A percentile compares a stretch with the other conserved stretches of the same genome.
Conservation (phyloP, 1,139 yeast genomes). For the Yamadazyma sp. region DNA sequence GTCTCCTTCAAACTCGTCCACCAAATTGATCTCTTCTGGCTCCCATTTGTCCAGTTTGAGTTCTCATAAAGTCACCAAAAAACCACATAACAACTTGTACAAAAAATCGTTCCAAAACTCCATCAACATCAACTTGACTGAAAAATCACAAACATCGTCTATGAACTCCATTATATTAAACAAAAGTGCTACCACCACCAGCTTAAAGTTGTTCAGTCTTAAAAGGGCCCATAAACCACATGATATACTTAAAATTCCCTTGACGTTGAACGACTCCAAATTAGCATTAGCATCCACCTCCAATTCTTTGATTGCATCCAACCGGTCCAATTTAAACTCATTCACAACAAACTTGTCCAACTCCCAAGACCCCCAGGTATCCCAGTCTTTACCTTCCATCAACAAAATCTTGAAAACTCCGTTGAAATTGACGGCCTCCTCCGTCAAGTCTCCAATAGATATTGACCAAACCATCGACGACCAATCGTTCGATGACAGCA, state of each 20-base stretch:
- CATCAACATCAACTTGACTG: conserved; percentile 15
- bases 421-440: conserved; percentile 31
- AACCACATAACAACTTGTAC: conserved; percentile 1
- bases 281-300: conserved; percentile 11
- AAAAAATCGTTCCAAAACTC: conserved; percentile 12
- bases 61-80: conserved; percentile 1
- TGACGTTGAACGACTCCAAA: conserved; percentile 11
- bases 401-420: conserved; percentile 49
- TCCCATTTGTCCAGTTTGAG: background rate
- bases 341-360: conserved; percentile 4
- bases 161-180: conserved; percentile 18
- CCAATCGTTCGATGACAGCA: conserved; percentile 14
- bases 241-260: conserved; percentile 15
- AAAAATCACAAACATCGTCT: conserved; percentile 7
- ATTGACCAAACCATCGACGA: conserved; percentile 41
- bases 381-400: conserved; percentile 35
- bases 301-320: conserved; percentile 3
- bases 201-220: conserved; percentile 33
- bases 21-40: conserved; percentile 12
- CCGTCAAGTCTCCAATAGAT: conserved; percentile 19
- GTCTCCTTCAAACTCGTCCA: conserved; percentile 17
- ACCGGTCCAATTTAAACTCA: conserved; percentile 2
- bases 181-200: conserved; percentile 8
- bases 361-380: background rate
- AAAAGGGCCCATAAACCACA: conserved; percentile 32